Percentiles rank a stretch among this genome's conserved stretches.
Evolutionary conservation across 495 filamentous ascomycete species (phyloP).

Genomic region (Annulohypoxylon maeteangense): DNA sequence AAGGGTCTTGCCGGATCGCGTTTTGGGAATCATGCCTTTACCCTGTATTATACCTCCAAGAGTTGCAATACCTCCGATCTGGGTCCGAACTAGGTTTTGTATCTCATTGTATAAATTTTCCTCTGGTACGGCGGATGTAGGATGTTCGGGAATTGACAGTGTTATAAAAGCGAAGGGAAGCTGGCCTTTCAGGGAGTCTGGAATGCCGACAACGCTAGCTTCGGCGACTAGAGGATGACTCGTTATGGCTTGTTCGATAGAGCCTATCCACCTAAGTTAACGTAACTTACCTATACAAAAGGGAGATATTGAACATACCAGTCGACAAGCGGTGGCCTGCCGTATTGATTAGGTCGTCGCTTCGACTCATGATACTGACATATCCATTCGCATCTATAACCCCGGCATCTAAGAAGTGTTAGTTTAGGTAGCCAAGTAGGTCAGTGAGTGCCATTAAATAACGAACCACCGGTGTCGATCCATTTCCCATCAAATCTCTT

Average conservation of each 20-base stretch:
- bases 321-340: constrained; percentile 93
- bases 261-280: constrained; percentile 56
- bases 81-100: constrained; percentile 74
- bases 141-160: constrained; percentile 60
- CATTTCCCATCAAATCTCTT: constrained; percentile 81
- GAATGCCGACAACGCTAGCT: constrained; percentile 85
- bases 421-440: constrained; percentile 29
- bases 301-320: constrained; percentile 60
- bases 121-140: constrained; percentile 57
- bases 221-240: constrained; percentile 81
- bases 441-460: background rate
- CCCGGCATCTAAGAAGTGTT: constrained; percentile 71
- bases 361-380: constrained; percentile 84
- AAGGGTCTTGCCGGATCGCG: constrained; percentile 86
- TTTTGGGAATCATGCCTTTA: constrained; percentile 92
- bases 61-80: constrained; percentile 88
- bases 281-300: background rate
- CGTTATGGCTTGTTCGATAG: constrained; percentile 90
- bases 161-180: constrained; percentile 90
- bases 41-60: constrained; percentile 87
- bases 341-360: constrained; percentile 95
- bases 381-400: constrained; percentile 85
- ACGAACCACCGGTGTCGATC: constrained; percentile 78
- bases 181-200: constrained; percentile 86
- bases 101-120: constrained; percentile 63